A percentile compares a stretch with the other conserved stretches of the same genome.
Evolutionary conservation across 2,329 filamentous ascomycete genomes (phyloP).

Genomic region (Simplicillium aogashimaense): DNA sequence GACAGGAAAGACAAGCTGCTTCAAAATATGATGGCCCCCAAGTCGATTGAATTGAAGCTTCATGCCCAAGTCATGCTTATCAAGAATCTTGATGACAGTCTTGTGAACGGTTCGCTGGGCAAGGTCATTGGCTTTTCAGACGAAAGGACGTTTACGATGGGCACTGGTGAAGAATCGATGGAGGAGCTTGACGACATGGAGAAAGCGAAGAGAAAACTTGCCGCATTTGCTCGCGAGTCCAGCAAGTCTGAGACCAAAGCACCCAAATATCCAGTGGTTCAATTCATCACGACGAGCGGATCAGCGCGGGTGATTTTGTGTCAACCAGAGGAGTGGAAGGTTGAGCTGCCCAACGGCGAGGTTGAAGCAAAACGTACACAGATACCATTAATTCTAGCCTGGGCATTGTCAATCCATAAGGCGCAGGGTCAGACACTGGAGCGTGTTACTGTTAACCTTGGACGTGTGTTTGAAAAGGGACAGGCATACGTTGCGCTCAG

Average conservation of each 20-base stretch:
- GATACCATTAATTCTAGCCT: slow-evolving; percentile 83
- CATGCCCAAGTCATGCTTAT: slow-evolving; percentile 99
- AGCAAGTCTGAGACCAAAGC: slow-evolving; percentile 32
- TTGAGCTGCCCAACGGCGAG: slow-evolving; percentile 91
- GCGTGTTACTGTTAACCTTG: slow-evolving; percentile 87
- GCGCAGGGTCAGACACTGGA: slow-evolving; percentile 92
- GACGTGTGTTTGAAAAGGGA: slow-evolving; percentile 89
- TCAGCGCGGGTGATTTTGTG: slow-evolving; percentile 57
- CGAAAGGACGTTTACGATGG: slow-evolving; percentile 27
- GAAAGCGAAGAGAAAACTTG: slow-evolving; percentile 47
- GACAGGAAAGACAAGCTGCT: slow-evolving; percentile 67
- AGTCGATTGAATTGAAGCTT: slow-evolving; percentile 70
- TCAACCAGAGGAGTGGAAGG: slow-evolving; percentile 86
- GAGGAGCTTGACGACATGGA: slow-evolving; percentile 28
- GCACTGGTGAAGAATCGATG: slow-evolving; percentile 33
- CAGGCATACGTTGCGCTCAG: slow-evolving; percentile 96
- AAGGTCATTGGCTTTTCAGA: slow-evolving; percentile 50
- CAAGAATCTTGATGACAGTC: slow-evolving; percentile 89
- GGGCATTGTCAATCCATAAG: slow-evolving; percentile 97
- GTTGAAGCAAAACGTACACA: slow-evolving; percentile 79
- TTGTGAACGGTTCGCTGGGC: slow-evolving; percentile 91
- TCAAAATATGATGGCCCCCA: slow-evolving; percentile 87
- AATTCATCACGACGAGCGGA: slow-evolving; percentile 71
- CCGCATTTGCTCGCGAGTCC: slow-evolving; percentile 32
- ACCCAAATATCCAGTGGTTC: slow-evolving; percentile 70